A percentile compares a stretch with the other conserved stretches of the same genome.
Conservation (phyloP, 306 rosid species). For the Cucumis melo region DNA sequence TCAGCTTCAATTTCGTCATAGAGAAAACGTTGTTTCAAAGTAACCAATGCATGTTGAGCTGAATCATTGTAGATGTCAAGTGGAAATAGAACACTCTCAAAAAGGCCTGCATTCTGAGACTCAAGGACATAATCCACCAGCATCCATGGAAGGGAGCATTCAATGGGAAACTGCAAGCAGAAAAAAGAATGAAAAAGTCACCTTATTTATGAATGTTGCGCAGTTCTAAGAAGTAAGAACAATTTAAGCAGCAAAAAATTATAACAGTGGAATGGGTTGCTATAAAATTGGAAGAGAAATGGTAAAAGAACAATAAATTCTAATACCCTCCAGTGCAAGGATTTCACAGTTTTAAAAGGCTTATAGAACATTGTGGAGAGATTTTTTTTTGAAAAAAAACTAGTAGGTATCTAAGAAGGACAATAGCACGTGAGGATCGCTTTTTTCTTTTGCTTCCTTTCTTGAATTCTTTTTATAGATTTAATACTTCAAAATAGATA, state of each 20-base stretch:
- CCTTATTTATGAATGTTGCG: not conserved
- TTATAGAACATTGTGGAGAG: not conserved
- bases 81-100: constrained; percentile 86
- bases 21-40: constrained; percentile 85
- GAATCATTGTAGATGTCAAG: constrained; percentile 93
- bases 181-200: constrained; percentile 7
- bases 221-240: not conserved
- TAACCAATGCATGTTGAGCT: constrained; percentile 86
- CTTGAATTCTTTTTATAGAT: not conserved
- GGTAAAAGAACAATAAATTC: not conserved
- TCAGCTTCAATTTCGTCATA: constrained; percentile 99
- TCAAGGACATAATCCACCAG: constrained; percentile 85
- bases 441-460: no score
- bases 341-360: not conserved
- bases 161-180: constrained; percentile 67
- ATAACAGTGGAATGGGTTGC: no score
- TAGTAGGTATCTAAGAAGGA: not conserved
- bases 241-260: not conserved
- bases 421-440: no score
- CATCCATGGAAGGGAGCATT: constrained; percentile 99
- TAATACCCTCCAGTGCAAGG: not conserved
- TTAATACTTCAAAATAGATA: not conserved
- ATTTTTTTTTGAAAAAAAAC: not conserved
- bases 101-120: constrained; percentile 77
- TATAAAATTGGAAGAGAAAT: not conserved